phyloP scores from a whole-genome alignment of 108 stramenopile genomes.

The Skeletonema tropicum region DNA sequence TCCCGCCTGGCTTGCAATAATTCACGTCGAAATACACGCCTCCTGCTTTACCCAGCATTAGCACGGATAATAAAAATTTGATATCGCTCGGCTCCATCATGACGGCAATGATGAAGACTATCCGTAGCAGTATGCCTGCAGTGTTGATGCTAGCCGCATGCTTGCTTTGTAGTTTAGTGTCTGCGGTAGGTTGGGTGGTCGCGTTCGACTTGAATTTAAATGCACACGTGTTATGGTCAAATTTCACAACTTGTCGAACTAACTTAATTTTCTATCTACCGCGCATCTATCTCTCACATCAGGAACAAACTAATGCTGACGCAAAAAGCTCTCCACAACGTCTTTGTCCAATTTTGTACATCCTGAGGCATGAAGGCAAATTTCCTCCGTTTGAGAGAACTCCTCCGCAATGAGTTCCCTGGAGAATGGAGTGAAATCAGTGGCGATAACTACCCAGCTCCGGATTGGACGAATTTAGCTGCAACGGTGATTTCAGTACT shows the following conservation, averaged over 20 bases:
- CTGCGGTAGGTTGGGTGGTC: neutral
- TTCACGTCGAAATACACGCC: too few relatives aligned
- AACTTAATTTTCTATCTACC: too few relatives aligned
- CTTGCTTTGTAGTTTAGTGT: neutral
- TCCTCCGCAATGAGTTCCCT: slow-evolving; percentile 42
- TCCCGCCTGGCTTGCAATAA: too few relatives aligned
- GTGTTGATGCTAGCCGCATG: neutral
- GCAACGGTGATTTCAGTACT: slow-evolving; percentile 26
- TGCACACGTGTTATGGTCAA: neutral
- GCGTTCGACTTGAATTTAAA: neutral
- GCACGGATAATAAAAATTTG: too few relatives aligned
- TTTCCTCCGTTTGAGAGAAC: slow-evolving; percentile 47
- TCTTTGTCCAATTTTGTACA: slow-evolving; percentile 50
- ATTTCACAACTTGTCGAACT: neutral
- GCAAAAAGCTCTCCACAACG: slow-evolving; percentile 22
- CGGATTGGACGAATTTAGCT: slow-evolving; percentile 39
- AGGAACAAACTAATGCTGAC: slow-evolving; percentile 6
- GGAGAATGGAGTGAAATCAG: slow-evolving; percentile 46
- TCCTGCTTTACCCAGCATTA: too few relatives aligned
- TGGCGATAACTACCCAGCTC: slow-evolving; percentile 45
- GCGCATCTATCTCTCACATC: neutral
- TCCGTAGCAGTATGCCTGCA: neutral
- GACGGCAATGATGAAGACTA: neutral
- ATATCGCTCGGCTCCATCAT: neutral
- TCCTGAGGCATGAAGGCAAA: slow-evolving; percentile 56